Evolutionary conservation across 73 alveolate genomes (phyloP).

Genomic region (Paramecium sonneborni): DNA sequence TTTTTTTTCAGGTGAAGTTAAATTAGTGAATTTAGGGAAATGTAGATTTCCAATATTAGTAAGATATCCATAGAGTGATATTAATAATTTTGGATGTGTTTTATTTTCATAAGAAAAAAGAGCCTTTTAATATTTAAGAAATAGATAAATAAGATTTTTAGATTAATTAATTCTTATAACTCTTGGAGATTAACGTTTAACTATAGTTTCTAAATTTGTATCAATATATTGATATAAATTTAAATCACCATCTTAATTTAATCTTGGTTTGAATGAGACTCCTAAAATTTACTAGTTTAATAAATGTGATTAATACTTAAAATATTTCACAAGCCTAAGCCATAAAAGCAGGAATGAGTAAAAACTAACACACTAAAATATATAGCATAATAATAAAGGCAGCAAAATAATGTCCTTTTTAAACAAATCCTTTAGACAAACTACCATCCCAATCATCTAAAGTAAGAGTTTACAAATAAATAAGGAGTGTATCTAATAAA

Average conservation of each 20-base stretch:
- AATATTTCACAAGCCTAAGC: slow-evolving; percentile 52
- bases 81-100: background rate
- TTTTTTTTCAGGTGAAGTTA: background rate
- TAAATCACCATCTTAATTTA: background rate
- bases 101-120: background rate
- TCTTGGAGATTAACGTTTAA: background rate
- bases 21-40: background rate
- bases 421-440: background rate
- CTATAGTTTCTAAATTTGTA: background rate
- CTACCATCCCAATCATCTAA: slow-evolving; percentile 59
- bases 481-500: background rate
- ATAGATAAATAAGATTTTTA: background rate
- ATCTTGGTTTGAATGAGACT: background rate
- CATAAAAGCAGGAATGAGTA: slow-evolving; percentile 48
- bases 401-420: background rate
- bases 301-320: background rate
- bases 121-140: background rate
- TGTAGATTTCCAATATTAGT: background rate
- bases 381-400: background rate
- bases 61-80: background rate
- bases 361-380: background rate
- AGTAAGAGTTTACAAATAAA: slow-evolving; percentile 3
- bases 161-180: background rate
- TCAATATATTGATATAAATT: slow-evolving; percentile 5
- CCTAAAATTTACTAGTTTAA: background rate